A percentile compares a stretch with the other conserved stretches of the same genome.
Evolutionary conservation across 108 stramenopile genomes (phyloP).

Genomic region (Fragilaria radians): DNA sequence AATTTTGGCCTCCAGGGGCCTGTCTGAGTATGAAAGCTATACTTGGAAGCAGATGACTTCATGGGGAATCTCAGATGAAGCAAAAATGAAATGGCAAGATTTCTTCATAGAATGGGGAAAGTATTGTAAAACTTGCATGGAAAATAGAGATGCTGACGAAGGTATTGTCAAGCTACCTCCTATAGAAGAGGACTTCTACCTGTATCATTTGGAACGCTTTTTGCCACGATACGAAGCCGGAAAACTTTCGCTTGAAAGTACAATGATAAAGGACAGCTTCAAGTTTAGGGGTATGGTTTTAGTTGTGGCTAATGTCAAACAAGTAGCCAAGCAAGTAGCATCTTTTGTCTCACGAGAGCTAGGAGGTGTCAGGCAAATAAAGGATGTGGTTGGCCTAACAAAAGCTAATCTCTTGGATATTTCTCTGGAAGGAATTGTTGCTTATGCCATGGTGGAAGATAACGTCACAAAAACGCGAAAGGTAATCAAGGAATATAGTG

Average conservation of each 20-base stretch:
- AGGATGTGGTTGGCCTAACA: too few species aligned
- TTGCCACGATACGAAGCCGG: slow-evolving; percentile 37
- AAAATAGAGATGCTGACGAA: slow-evolving; percentile 1
- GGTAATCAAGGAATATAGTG: slow-evolving; percentile 10
- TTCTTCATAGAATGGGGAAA: slow-evolving; percentile 58
- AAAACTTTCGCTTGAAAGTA: too few species aligned
- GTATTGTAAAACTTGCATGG: slow-evolving; percentile 26
- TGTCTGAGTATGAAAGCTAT: slow-evolving; percentile 39
- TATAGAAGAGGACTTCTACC: slow-evolving; percentile 28
- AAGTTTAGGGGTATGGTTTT: slow-evolving; percentile 32
- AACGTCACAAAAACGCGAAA: not conserved
- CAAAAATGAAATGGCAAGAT: slow-evolving; percentile 50
- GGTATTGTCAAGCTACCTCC: slow-evolving; percentile 19
- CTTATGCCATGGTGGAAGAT: slow-evolving; percentile 15
- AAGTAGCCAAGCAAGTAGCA: slow-evolving; percentile 22
- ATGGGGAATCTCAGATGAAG: slow-evolving; percentile 57
- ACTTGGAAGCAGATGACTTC: slow-evolving; percentile 29
- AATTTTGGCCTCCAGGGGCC: slow-evolving; percentile 25
- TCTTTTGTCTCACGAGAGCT: slow-evolving; percentile 27
- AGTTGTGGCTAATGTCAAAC: slow-evolving; percentile 30
- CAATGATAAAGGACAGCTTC: slow-evolving; percentile 6
- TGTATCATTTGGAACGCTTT: slow-evolving; percentile 48
- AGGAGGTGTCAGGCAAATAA: slow-evolving; percentile 6
- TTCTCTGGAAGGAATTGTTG: slow-evolving; percentile 12
- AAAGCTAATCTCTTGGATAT: too few species aligned